Conservation (phyloP, 495 filamentous ascomycete genomes). For the Amniculicola lignicola region DNA sequence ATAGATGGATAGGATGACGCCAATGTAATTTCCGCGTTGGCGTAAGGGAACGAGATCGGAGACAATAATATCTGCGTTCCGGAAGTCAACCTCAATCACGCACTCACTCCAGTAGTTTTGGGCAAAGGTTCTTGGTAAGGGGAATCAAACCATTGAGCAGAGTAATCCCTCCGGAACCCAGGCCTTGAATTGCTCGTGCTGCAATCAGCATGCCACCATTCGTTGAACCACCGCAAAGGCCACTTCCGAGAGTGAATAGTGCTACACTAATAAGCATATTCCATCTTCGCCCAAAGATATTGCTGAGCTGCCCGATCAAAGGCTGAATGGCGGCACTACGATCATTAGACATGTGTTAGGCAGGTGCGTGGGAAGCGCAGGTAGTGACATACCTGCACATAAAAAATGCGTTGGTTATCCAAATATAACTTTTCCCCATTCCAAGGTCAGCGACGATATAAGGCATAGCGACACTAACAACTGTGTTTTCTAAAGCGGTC, state of each 20-base stretch:
- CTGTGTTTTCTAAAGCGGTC: slow-evolving; percentile 42
- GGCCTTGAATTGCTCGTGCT: slow-evolving; percentile 26
- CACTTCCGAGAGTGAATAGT: slow-evolving; percentile 25
- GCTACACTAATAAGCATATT: slow-evolving; percentile 7
- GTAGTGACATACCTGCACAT: not conserved
- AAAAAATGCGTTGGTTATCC: slow-evolving; percentile 6
- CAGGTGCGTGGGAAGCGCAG: not conserved
- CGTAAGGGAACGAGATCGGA: slow-evolving; percentile 45
- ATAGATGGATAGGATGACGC: slow-evolving; percentile 32
- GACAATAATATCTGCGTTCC: slow-evolving; percentile 42
- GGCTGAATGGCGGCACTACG: not conserved
- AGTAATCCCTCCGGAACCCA: slow-evolving; percentile 16
- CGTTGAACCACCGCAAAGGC: slow-evolving; percentile 11
- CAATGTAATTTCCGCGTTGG: slow-evolving; percentile 42
- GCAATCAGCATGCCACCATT: slow-evolving; percentile 21
- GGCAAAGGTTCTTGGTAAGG: no score
- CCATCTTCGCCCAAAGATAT: slow-evolving; percentile 26
- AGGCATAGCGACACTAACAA: slow-evolving; percentile 46
- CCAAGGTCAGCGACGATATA: slow-evolving; percentile 40
- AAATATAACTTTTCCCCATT: slow-evolving; percentile 23
- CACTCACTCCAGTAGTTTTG: no score
- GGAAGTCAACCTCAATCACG: no score
- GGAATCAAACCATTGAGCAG: no score
- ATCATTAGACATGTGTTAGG: not conserved
- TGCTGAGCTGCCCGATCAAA: slow-evolving; percentile 17